Evolutionary conservation across 1,284 basidiomycete species (phyloP).

Genomic region (Trichosporon coremiiforme): DNA sequence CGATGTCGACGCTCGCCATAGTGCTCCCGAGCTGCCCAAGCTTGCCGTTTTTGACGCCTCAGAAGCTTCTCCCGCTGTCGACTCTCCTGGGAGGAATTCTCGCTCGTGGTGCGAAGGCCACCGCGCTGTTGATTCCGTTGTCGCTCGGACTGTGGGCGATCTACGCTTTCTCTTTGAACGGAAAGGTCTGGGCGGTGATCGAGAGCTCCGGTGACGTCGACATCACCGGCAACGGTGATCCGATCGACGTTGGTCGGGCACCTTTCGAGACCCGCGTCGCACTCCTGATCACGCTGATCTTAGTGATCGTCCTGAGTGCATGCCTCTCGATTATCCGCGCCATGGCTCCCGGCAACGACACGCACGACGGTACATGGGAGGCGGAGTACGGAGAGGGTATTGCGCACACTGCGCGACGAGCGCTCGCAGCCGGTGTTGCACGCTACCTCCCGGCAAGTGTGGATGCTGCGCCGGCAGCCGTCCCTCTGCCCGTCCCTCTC

Average conservation of each 20-base stretch:
- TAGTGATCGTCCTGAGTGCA: slow-evolving; percentile 29
- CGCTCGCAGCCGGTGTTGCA: slow-evolving; percentile 31
- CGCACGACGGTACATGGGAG: slow-evolving; percentile 35
- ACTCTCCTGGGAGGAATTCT: slow-evolving; percentile 31
- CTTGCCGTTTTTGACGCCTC: slow-evolving; percentile 27
- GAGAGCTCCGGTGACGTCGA: slow-evolving; percentile 9
- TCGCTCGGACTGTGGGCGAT: slow-evolving; percentile 27
- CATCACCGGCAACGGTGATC: slow-evolving; percentile 19
- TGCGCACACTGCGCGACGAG: slow-evolving; percentile 26
- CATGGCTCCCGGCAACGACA: slow-evolving; percentile 30
- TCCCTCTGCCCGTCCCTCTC: slow-evolving; percentile 33
- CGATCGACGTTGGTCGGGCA: slow-evolving; percentile 31
- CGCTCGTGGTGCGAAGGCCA: slow-evolving; percentile 31
- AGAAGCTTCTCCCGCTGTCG: slow-evolving; percentile 30
- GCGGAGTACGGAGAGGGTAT: slow-evolving; percentile 31
- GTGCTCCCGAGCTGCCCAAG: slow-evolving; percentile 29
- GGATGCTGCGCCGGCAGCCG: slow-evolving; percentile 24
- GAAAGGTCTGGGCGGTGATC: slow-evolving; percentile 27
- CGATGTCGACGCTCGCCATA: slow-evolving; percentile 27
- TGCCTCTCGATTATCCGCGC: slow-evolving; percentile 33
- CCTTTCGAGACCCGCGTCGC: slow-evolving; percentile 34
- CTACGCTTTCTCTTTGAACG: slow-evolving; percentile 32
- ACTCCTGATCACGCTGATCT: slow-evolving; percentile 28
- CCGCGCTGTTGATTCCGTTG: slow-evolving; percentile 31
- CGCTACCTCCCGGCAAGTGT: slow-evolving; percentile 29